A percentile compares a stretch with the other conserved stretches of the same genome.
phyloP scores from a whole-genome alignment of 225 moss, liverwort and hornwort species.

The Asterella californica region DNA sequence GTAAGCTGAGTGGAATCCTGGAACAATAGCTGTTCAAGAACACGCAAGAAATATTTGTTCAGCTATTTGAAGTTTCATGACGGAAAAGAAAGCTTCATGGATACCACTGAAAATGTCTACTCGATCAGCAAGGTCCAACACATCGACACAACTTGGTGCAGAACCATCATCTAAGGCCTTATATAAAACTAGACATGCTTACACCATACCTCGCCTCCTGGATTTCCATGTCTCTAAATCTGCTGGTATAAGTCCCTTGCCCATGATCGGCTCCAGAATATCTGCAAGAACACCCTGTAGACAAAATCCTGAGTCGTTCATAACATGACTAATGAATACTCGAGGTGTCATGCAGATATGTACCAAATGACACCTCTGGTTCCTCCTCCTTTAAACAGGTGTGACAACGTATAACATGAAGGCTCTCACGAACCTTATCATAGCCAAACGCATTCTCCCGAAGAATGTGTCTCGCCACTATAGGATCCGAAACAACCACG shows the following conservation, averaged over 20 bases:
- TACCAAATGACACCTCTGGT: not conserved
- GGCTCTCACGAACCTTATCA: conserved; percentile 68
- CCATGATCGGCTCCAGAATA: conserved; percentile 99
- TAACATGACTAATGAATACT: too few species aligned
- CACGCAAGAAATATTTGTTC: not conserved
- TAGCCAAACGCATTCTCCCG: conserved; percentile 91
- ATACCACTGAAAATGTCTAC: too few species aligned
- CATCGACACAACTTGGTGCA: too few species aligned
- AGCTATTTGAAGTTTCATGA: too few species aligned
- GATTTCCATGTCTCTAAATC: conserved; percentile 92
- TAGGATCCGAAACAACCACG: conserved; percentile 92
- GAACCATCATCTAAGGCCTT: not conserved
- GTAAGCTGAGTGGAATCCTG: conserved; percentile 89
- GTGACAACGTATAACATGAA: not conserved
- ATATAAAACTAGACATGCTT: conserved; percentile 1
- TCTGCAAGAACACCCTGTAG: conserved; percentile 92
- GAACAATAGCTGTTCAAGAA: conserved; percentile 79
- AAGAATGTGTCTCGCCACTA: conserved; percentile 89
- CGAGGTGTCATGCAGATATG: too few species aligned
- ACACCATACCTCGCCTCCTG: conserved; percentile 81
- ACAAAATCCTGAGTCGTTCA: conserved; percentile 26
- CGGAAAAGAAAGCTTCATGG: too few species aligned
- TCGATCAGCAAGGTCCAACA: too few species aligned
- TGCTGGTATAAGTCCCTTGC: conserved; percentile 98
- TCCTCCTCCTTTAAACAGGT: not conserved